Conservation (phyloP, 192 early-diverging fungal genomes). For the Umbelopsis isabellina region DNA sequence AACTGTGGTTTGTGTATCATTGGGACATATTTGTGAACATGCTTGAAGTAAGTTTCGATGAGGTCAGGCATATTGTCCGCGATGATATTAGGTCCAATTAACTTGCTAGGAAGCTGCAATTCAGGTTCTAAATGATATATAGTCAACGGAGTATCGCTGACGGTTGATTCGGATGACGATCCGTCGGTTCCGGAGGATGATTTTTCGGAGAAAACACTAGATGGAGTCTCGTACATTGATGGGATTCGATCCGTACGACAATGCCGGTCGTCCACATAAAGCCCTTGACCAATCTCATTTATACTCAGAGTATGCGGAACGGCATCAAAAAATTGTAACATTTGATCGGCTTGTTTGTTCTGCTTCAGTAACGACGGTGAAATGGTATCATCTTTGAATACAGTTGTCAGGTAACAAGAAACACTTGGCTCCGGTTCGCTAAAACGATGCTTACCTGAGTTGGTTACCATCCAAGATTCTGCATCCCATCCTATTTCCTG, state of each 20-base stretch:
- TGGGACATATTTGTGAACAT: constrained; percentile 57
- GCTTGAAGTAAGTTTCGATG: constrained; percentile 53
- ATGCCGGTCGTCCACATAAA: constrained; percentile 29
- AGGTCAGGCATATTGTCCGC: constrained; percentile 11
- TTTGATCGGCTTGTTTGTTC: background rate
- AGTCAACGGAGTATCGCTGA: background rate
- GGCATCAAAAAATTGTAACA: constrained; percentile 9
- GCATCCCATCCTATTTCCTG: background rate
- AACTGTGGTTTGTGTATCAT: constrained; percentile 58
- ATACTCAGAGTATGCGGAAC: constrained; percentile 5
- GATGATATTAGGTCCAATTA: background rate
- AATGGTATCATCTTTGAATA: background rate
- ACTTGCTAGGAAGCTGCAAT: background rate
- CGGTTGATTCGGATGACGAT: background rate
- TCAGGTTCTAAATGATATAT: constrained; percentile 14
- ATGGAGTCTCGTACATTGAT: constrained; percentile 7
- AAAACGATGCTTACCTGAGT: background rate
- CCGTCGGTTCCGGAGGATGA: background rate
- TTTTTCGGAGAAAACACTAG: constrained; percentile 15
- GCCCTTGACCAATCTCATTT: constrained; percentile 41
- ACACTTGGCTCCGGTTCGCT: too few relatives aligned
- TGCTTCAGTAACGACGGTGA: background rate
- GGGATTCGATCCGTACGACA: constrained; percentile 20
- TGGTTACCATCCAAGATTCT: background rate
- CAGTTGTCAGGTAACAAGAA: too few relatives aligned